These are phyloP conservation scores for Fusarium napiforme DNA, from an alignment of 2,329 filamentous ascomycete species.

Conservation along the genomic window DNA sequence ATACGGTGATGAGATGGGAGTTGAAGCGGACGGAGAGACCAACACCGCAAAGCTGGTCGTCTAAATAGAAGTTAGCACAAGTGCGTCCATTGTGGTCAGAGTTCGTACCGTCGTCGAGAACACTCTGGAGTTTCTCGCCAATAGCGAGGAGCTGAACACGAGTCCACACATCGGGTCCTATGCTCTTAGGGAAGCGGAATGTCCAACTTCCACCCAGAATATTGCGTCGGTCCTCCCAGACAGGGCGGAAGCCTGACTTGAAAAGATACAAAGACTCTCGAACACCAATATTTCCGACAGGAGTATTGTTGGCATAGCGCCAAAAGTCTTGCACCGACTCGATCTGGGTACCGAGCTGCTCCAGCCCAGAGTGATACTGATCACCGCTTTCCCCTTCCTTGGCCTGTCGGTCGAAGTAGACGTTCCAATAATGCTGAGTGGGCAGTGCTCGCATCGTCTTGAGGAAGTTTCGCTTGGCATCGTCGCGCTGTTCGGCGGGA, in stretches of 20 bases:
- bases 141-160: slow-evolving; percentile 84
- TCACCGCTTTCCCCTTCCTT: slow-evolving; percentile 51
- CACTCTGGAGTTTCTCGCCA: slow-evolving; percentile 81
- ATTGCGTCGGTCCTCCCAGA: slow-evolving; percentile 91
- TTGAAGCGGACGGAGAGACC: slow-evolving; percentile 90
- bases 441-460: slow-evolving; percentile 77
- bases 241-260: slow-evolving; percentile 78
- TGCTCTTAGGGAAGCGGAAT: slow-evolving; percentile 84
- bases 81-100: background rate
- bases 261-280: slow-evolving; percentile 83
- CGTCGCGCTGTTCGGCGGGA: slow-evolving; percentile 78
- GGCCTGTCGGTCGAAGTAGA: slow-evolving; percentile 71
- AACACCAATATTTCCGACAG: slow-evolving; percentile 79
- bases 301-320: slow-evolving; percentile 84
- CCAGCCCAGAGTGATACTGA: slow-evolving; percentile 65
- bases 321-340: slow-evolving; percentile 88
- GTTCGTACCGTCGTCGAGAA: slow-evolving; percentile 72
- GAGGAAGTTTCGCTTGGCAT: slow-evolving; percentile 85
- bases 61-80: slow-evolving; percentile 54
- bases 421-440: slow-evolving; percentile 83
- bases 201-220: slow-evolving; percentile 89
- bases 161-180: slow-evolving; percentile 81
- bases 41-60: slow-evolving; percentile 89
- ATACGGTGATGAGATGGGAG: slow-evolving; percentile 87
- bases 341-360: slow-evolving; percentile 72